Base-by-base conservation (phyloP, 2,329 filamentous ascomycete genomes). In the Arthrinium puccinioides region DNA sequence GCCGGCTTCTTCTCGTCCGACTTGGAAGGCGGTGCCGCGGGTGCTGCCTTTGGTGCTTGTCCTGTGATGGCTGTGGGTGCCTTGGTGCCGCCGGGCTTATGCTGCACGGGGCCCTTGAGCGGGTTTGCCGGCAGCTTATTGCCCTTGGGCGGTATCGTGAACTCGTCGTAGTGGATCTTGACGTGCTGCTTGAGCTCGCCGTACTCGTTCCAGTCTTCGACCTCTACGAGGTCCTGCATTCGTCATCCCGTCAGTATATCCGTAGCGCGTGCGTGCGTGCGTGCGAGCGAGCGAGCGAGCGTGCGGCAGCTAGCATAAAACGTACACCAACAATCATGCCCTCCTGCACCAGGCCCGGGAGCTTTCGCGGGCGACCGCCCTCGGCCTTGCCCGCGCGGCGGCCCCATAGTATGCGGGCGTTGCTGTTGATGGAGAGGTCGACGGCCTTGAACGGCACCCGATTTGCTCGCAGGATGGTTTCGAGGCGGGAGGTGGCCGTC, bases 141-240 rank as follows among this genome's bases (percentile, higher is more conserved):
- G 64, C 67, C 57, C 62, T 74, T 69, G 56, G 67, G 57, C 23
- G 74, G 71, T 48, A 77, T 74, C 33, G 74, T 78, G 51, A 66
- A 67, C 48, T 79, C 75, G 63, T 80, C 76, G 57, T 74, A 74
- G 62, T 74, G 77, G 49, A 83, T 76, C 43, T 72, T 79, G 51
- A 97, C 79, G 52, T 90, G 84, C 62, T 90, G 79, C 61, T 88
- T 87, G 44, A 98, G 76, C 64, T 97, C 90, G 62, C 88, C 88
- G 62, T 94, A 96, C 61, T 98, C 92, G 67, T 98, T 98, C 92
- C 90, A 97, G 59, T 98, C 92, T 64, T 98, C 92, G 45, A 97
- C 79, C 62, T 97, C 83, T 46, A 90, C 84, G 34, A 96, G 74
- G 59, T 96, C 92, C 89, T 96, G 45, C n/a, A 33, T 19, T 7